Base-by-base conservation (phyloP, 78 protist genomes). In the Dictyostelium brefeldianum region DNA sequence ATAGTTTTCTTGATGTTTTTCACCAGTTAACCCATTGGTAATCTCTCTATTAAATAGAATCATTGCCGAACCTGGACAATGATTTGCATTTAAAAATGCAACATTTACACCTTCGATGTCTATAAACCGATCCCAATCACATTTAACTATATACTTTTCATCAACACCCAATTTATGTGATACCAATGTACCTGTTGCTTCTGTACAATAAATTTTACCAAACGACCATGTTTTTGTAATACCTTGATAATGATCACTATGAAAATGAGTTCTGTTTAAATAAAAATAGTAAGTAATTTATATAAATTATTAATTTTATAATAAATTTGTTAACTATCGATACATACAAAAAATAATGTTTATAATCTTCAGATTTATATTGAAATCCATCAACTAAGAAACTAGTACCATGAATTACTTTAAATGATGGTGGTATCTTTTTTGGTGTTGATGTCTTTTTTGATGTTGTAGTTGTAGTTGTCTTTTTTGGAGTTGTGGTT, bases 231-330 rank as follows among this genome's bases (percentile, higher is more conserved):
- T n/a, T 56, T 78, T 79, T 54, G 67, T 75, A 12, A 97, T 70
- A 2, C 98, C 98, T 17, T 46, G 78, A 89, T 97, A 97, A 95
- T 98, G 99, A 67, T 98, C 99, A 5, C 98, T 73, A 77, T 98
- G 99, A 46, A 95, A 98, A 89, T 98, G 99, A 20, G 96, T 91
- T 41, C 78, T 65, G 43, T 14, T 79, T 18, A 64, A 18, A 48
- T 79, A 1, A 27, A 18, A 29, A 67, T 25, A 29, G 9, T 67
- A 36, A 36, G 11, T 67, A 10, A 27, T 31, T 8, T 5, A 29
- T 29, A 31, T 11, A 18, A 25, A 62, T n/a, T n/a, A n/a, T 27
- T 77, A 4, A 56, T 10, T 80, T 57, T n/a, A 15, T 27, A 5
- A 56, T 57, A 50, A 10, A 22, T n/a, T n/a, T n/a, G n/a, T n/a